These are phyloP conservation scores for Pleurozium schreberi DNA, from an alignment of 225 moss, liverwort and hornwort genomes.

Conservation along the genomic window DNA sequence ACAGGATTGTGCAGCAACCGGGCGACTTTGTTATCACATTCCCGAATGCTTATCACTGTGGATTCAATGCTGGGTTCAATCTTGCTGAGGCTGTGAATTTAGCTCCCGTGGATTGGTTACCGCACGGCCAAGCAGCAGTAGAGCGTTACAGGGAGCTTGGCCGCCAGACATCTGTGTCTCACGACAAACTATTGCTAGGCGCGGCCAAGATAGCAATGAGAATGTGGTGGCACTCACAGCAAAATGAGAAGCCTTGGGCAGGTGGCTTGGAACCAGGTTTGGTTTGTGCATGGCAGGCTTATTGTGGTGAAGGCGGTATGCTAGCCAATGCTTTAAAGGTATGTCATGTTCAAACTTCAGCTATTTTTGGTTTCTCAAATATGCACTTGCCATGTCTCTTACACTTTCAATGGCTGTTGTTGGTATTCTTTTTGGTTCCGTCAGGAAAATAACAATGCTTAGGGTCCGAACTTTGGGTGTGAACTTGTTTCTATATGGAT, in stretches of 20 bases:
- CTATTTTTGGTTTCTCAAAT: neutral
- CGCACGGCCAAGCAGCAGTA: constrained; percentile 89
- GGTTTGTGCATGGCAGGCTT: constrained; percentile 58
- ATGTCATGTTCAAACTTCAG: neutral
- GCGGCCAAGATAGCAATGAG: constrained; percentile 70
- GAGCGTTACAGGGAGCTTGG: constrained; percentile 74
- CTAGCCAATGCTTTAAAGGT: constrained; percentile 88
- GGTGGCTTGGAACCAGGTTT: constrained; percentile 23
- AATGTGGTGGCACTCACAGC: constrained; percentile 43
- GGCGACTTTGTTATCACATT: constrained; percentile 97
- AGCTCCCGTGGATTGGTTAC: constrained; percentile 96
- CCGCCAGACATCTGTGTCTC: constrained; percentile 92
- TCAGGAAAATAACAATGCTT: neutral
- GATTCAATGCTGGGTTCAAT: constrained; percentile 94
- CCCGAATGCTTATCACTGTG: constrained; percentile 90
- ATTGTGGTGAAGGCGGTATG: constrained; percentile 72
- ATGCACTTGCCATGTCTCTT: neutral
- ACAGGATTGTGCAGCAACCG: constrained; percentile 70
- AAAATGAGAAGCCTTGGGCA: neutral
- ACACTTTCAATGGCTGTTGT: neutral
- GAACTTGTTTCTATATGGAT: neutral
- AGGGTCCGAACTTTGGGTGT: neutral
- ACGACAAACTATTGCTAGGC: constrained; percentile 83
- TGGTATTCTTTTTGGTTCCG: neutral
- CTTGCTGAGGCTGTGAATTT: constrained; percentile 97